Base-by-base conservation (phyloP, 1,284 basidiomycete genomes). In the Ustilago xerochloae region DNA sequence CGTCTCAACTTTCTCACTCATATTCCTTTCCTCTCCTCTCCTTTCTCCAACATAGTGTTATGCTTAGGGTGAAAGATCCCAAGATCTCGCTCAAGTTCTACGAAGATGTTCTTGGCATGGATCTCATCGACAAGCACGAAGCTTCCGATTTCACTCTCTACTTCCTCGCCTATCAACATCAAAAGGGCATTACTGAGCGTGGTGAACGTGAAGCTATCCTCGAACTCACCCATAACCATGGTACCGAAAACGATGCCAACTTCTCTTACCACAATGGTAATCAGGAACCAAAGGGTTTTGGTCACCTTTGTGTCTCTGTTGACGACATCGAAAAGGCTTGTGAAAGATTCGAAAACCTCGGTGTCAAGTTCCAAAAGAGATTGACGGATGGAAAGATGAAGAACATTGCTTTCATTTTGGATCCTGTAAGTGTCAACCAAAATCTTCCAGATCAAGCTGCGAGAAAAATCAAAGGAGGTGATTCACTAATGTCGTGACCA, bases 31-130 rank as follows among this genome's bases (percentile, higher is more conserved):
- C 16, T 13, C 4, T 29, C 36, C n/a, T 15, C 16, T 29, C 26
- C 18, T 35, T 35, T 10, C 20, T 18, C 39, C 6, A 16, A 9
- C 22, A 8, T 53, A 80, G 95, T 86, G 93, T 92, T 30, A 94
- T 93, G 92, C 85, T 94, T 81, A 90, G 94, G 75, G 88, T 96
- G 84, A 94, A 92, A 87, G 93, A 97, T 85, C 91, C 93, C 16
- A 90, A 94, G 48, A 52, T 50, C 43, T 80, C 78, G 43, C 71
- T 83, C 43, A 63, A 80, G 45, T 83, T 83, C 35, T 83, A 83
- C 75, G 52, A 77, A 49, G 63, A 83, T 43, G 84, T 90, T 55
- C 87, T 97, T 46, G 94, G 95, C 72, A 96, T 97, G 94, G 91
- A 94, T 50, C 87, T 93, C 51, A 87, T 93, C 56, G 88, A 88